A percentile compares a stretch with the other conserved stretches of the same genome.
These are phyloP conservation scores for Peronospora tabacina DNA, from an alignment of 352 stramenopile genomes.

Conservation along the genomic window DNA sequence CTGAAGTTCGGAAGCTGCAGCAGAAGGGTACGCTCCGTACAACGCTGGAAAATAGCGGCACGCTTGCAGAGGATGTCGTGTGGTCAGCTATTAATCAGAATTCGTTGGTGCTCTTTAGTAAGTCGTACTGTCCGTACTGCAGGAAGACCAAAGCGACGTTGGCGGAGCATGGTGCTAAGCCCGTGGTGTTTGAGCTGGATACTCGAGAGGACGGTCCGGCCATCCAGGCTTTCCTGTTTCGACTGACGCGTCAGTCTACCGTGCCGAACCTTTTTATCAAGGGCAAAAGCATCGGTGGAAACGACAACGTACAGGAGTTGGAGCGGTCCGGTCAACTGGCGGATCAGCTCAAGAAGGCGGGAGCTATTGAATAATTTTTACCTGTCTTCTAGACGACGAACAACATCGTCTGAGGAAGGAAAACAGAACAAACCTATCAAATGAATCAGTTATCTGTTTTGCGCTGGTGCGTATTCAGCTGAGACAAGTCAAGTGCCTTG, in stretches of 20 bases:
- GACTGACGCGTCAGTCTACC: slow-evolving; percentile 90
- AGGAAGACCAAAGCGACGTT: slow-evolving; percentile 79
- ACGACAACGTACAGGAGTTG: slow-evolving; percentile 89
- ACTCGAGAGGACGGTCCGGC: slow-evolving; percentile 77
- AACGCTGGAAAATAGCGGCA: slow-evolving; percentile 76
- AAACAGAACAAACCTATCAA: slow-evolving; percentile 5
- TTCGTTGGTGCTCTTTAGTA: slow-evolving; percentile 74
- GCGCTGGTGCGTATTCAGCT: slow-evolving; percentile 1
- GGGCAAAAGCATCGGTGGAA: slow-evolving; percentile 91
- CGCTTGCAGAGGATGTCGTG: slow-evolving; percentile 63
- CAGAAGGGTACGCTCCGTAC: slow-evolving; percentile 72
- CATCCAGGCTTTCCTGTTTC: slow-evolving; percentile 89
- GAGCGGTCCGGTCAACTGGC: slow-evolving; percentile 83
- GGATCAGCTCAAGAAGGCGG: slow-evolving; percentile 75
- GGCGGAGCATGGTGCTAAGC: slow-evolving; percentile 45
- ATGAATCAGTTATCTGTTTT: slow-evolving; percentile 12
- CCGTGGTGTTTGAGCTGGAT: slow-evolving; percentile 73
- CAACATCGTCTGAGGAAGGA: slow-evolving; percentile 1
- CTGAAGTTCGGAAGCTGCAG: slow-evolving; percentile 87
- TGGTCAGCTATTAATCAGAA: slow-evolving; percentile 65
- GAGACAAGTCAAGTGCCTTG: background rate
- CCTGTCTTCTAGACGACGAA: slow-evolving; percentile 2
- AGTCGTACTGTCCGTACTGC: slow-evolving; percentile 83
- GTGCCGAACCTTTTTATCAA: slow-evolving; percentile 98
- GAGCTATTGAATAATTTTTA: slow-evolving; percentile 37